These are phyloP conservation scores for Actinidia arguta DNA, from an alignment of 179 eudicot species.

Conservation along the genomic window DNA sequence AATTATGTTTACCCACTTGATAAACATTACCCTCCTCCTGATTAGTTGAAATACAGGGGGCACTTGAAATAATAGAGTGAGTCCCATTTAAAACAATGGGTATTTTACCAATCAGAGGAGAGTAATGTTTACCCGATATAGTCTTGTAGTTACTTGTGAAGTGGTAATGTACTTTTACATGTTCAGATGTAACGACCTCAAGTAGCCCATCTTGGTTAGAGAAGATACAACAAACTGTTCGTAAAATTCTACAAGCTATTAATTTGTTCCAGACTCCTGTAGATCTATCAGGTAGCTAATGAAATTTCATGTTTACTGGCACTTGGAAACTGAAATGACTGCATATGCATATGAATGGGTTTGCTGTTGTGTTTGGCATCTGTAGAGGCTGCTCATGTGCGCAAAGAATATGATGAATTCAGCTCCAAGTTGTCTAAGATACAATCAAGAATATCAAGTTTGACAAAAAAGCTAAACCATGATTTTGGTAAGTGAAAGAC, in stretches of 20 bases:
- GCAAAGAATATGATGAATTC: slow-evolving; percentile 92
- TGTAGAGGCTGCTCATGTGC: slow-evolving; percentile 89
- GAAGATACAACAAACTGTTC: slow-evolving; percentile 87
- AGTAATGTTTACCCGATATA: background rate
- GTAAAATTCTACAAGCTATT: slow-evolving; percentile 70
- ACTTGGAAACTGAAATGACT: background rate
- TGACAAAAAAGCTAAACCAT: slow-evolving; percentile 77
- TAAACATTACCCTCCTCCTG: too few relatives aligned
- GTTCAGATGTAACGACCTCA: slow-evolving; percentile 48
- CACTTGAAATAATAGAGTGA: too few relatives aligned
- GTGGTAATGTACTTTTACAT: slow-evolving; percentile 2
- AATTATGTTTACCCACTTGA: too few relatives aligned
- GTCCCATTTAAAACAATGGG: too few relatives aligned
- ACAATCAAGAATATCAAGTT: slow-evolving; percentile 88
- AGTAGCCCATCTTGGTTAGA: slow-evolving; percentile 86
- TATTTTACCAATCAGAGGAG: too few relatives aligned
- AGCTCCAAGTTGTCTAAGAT: slow-evolving; percentile 84
- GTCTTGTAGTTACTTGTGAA: background rate
- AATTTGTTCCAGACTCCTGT: slow-evolving; percentile 85
- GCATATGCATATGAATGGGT: background rate
- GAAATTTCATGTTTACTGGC: slow-evolving; percentile 6
- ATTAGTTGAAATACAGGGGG: too few relatives aligned
- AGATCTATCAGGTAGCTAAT: slow-evolving; percentile 70
- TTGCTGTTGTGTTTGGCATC: slow-evolving; percentile 23
- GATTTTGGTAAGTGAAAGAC: slow-evolving; percentile 76